Conservation (phyloP, 371 early-diverging fungal genomes). For the Catenaria anguillulae region DNA sequence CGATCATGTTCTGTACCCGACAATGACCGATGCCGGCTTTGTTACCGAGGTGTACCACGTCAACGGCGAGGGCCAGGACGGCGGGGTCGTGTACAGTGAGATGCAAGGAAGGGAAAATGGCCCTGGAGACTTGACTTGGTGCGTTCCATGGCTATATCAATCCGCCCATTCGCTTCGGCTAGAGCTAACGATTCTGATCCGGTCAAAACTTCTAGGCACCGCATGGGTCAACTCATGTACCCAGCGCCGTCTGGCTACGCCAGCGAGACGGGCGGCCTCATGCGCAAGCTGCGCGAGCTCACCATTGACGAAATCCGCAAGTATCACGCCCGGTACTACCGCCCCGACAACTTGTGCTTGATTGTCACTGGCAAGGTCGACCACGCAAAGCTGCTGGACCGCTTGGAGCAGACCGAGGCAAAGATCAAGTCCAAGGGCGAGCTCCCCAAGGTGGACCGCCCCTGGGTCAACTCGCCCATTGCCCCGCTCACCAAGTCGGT, state of each 20-base stretch:
- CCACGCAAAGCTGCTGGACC: slow-evolving; percentile 29
- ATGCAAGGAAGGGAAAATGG: slow-evolving; percentile 34
- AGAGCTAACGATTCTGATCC: too few species aligned
- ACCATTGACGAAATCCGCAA: slow-evolving; percentile 39
- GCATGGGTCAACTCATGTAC: slow-evolving; percentile 41
- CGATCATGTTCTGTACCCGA: slow-evolving; percentile 52
- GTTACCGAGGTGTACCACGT: slow-evolving; percentile 47
- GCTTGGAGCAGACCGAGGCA: slow-evolving; percentile 38
- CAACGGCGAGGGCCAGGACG: slow-evolving; percentile 36
- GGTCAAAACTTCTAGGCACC: too few species aligned
- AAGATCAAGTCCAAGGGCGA: slow-evolving; percentile 41
- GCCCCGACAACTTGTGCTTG: slow-evolving; percentile 50
- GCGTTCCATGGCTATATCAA: too few species aligned
- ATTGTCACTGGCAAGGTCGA: slow-evolving; percentile 37
- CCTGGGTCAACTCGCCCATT: slow-evolving; percentile 43
- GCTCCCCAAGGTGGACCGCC: slow-evolving; percentile 31
- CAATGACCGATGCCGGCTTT: slow-evolving; percentile 44
- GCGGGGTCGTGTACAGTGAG: slow-evolving; percentile 33
- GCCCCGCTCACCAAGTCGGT: slow-evolving; percentile 32
- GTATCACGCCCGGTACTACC: slow-evolving; percentile 47
- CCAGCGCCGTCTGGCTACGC: slow-evolving; percentile 48
- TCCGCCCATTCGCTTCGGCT: too few species aligned
- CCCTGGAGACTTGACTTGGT: slow-evolving; percentile 13
- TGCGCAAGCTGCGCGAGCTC: slow-evolving; percentile 47
- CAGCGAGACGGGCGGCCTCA: slow-evolving; percentile 49